These are phyloP conservation scores for Coniella lustricola DNA, from an alignment of 2,329 filamentous ascomycete species.

Conservation along the genomic window DNA sequence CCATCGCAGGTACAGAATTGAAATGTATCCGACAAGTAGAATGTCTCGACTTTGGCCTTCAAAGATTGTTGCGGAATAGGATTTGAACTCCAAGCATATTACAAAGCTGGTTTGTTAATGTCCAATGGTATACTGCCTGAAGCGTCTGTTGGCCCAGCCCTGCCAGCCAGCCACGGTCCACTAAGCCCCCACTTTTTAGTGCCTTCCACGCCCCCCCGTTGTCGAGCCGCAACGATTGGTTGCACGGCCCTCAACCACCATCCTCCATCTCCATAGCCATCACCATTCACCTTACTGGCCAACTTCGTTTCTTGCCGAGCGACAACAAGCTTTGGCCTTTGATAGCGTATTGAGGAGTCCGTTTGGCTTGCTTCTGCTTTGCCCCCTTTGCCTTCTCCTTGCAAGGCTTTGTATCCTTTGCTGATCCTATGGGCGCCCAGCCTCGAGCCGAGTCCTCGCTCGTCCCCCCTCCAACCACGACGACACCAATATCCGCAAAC, in stretches of 20 bases:
- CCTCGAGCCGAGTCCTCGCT: background rate
- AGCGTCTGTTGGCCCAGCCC: no score
- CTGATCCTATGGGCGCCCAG: background rate
- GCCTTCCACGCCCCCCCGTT: background rate
- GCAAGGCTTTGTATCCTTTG: background rate
- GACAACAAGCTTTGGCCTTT: background rate
- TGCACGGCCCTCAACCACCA: background rate
- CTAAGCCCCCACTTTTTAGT: background rate
- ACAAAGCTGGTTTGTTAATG: no score
- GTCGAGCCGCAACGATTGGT: background rate
- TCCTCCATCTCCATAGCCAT: background rate
- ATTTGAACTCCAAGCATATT: no score
- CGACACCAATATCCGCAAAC: no score
- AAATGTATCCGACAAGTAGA: no score
- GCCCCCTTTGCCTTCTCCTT: background rate
- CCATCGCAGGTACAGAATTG: no score
- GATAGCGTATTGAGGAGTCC: background rate
- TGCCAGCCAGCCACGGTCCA: background rate
- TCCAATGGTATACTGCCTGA: no score
- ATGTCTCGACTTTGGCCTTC: no score
- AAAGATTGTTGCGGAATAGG: no score
- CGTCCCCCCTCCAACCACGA: background rate
- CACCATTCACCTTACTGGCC: slow-evolving; percentile 1
- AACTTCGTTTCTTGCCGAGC: background rate
- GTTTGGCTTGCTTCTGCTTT: background rate